phyloP scores from a whole-genome alignment of 2,329 filamentous ascomycete species.

The Colletotrichum theobromicola region DNA sequence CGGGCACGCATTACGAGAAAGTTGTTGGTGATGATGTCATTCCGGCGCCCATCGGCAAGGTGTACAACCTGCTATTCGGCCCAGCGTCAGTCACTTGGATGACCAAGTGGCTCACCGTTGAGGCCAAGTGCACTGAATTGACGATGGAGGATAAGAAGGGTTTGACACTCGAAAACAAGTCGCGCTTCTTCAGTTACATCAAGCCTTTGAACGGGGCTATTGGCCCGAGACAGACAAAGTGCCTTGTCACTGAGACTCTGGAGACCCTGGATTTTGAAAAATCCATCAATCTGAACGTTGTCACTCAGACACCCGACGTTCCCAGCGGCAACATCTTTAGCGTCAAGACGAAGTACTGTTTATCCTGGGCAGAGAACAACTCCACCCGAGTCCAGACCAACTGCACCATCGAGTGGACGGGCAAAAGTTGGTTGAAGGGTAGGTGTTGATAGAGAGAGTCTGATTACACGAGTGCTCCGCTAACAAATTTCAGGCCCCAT shows the following conservation, averaged over 20 bases:
- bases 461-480: slow-evolving; percentile 4
- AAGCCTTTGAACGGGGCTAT: slow-evolving; percentile 86
- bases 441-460: slow-evolving; percentile 33
- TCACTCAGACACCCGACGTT: slow-evolving; percentile 91
- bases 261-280: slow-evolving; percentile 88
- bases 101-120: slow-evolving; percentile 81
- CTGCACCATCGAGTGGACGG: slow-evolving; percentile 92
- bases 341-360: slow-evolving; percentile 92
- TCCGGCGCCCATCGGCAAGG: slow-evolving; percentile 85
- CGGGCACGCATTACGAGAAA: slow-evolving; percentile 81
- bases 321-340: slow-evolving; percentile 91
- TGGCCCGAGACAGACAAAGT: slow-evolving; percentile 93
- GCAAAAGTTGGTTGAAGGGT: slow-evolving; percentile 99
- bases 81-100: slow-evolving; percentile 81
- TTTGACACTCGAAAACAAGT: slow-evolving; percentile 75
- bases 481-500: slow-evolving; percentile 74
- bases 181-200: slow-evolving; percentile 83
- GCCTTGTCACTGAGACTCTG: slow-evolving; percentile 84
- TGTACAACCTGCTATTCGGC: slow-evolving; percentile 89
- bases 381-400: slow-evolving; percentile 85
- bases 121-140: slow-evolving; percentile 90
- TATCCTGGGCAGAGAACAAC: slow-evolving; percentile 91
- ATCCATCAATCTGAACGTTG: slow-evolving; percentile 79
- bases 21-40: slow-evolving; percentile 85
- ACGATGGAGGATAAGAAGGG: slow-evolving; percentile 86